Conservation (phyloP, 345 rosid species). For the Aegle marmelos region DNA sequence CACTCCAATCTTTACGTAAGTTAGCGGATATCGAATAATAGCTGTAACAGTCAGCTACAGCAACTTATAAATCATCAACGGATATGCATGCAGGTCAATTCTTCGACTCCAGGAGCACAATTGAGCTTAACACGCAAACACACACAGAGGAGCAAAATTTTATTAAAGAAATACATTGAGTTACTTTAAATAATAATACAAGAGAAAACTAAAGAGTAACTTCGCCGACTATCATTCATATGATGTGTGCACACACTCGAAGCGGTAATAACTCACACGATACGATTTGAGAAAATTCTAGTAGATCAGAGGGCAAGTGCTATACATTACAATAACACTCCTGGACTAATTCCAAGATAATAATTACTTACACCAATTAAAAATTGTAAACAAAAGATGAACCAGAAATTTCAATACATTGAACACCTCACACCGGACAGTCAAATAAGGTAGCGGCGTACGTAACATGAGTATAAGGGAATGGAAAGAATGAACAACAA, state of each 20-base stretch:
- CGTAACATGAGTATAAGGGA: neutral
- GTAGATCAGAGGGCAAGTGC: neutral
- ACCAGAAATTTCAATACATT: slow-evolving; percentile 15
- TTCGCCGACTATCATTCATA: too few relatives aligned
- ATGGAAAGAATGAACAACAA: slow-evolving; percentile 4
- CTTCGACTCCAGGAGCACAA: too few relatives aligned
- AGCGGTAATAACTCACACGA: neutral
- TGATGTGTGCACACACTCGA: too few relatives aligned
- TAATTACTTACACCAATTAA: neutral
- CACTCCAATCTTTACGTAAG: neutral
- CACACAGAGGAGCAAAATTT: too few relatives aligned
- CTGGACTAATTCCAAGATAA: neutral
- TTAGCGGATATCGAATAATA: neutral
- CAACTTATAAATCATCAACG: too few relatives aligned
- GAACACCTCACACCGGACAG: slow-evolving; percentile 8
- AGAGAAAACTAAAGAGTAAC: too few relatives aligned
- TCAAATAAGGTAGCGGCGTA: slow-evolving; percentile 1
- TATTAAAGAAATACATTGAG: too few relatives aligned
- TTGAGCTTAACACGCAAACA: too few relatives aligned
- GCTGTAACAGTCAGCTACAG: neutral
- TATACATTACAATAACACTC: neutral
- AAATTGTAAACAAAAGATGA: neutral
- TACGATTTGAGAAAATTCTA: neutral
- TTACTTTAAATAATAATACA: too few relatives aligned
- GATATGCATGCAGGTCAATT: too few relatives aligned